These are phyloP conservation scores for Mucor racemosus DNA, from an alignment of 371 early-diverging fungal genomes.

Conservation along the genomic window DNA sequence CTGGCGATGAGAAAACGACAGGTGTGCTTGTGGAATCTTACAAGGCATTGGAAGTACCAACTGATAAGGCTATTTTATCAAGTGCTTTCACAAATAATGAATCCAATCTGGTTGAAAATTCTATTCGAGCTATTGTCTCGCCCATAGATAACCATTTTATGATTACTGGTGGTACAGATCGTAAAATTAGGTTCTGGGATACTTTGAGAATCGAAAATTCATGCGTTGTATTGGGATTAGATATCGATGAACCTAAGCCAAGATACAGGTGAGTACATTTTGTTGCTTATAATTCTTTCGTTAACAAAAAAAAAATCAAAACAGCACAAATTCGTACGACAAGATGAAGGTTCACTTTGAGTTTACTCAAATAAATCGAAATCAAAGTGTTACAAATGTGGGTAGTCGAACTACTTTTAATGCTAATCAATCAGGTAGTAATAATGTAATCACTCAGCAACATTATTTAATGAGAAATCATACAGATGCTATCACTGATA, in stretches of 20 bases:
- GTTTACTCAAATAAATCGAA: slow-evolving; percentile 43
- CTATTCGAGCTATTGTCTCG: slow-evolving; percentile 60
- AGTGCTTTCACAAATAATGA: slow-evolving; percentile 60
- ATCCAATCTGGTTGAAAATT: slow-evolving; percentile 56
- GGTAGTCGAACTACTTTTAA: slow-evolving; percentile 24
- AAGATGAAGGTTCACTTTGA: slow-evolving; percentile 62
- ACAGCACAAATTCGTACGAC: slow-evolving; percentile 63
- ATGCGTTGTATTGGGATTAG: slow-evolving; percentile 71
- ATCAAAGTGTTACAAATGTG: slow-evolving; percentile 12
- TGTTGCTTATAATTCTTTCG: not conserved
- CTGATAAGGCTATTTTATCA: slow-evolving; percentile 53
- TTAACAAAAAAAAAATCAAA: too few species aligned
- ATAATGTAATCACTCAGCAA: slow-evolving; percentile 50
- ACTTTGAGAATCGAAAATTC: slow-evolving; percentile 69
- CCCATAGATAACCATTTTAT: slow-evolving; percentile 66
- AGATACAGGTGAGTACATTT: slow-evolving; percentile 55
- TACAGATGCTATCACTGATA: slow-evolving; percentile 76
- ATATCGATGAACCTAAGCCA: slow-evolving; percentile 63
- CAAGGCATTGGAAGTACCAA: slow-evolving; percentile 61
- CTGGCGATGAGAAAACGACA: slow-evolving; percentile 60
- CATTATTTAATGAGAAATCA: slow-evolving; percentile 68
- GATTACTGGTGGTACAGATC: slow-evolving; percentile 83
- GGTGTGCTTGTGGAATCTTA: slow-evolving; percentile 55
- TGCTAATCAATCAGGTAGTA: slow-evolving; percentile 1
- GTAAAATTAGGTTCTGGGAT: slow-evolving; percentile 87